Evolutionary conservation across 805 yeast genomes (phyloP).

Genomic region (Ogataea kodamae): DNA sequence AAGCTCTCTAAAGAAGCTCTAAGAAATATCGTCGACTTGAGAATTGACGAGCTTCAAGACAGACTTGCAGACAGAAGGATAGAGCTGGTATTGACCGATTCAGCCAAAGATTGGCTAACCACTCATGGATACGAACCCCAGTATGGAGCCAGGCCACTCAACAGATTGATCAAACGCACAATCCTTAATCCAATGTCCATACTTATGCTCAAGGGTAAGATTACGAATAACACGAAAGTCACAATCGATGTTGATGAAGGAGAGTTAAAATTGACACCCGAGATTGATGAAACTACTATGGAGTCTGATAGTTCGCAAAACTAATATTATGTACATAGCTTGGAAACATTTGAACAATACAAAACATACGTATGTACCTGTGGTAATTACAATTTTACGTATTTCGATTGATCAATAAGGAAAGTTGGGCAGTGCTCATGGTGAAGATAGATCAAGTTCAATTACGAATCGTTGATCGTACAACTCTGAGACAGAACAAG

Average conservation of each 20-base stretch:
- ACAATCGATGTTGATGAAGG: slow-evolving; percentile 43
- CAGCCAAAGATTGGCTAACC: slow-evolving; percentile 75
- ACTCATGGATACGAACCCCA: slow-evolving; percentile 85
- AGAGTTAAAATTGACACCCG: slow-evolving; percentile 10
- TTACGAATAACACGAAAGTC: slow-evolving; percentile 56
- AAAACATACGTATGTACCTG: too few relatives aligned
- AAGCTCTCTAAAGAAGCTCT: slow-evolving; percentile 76
- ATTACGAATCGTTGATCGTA: too few relatives aligned
- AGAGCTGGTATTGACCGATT: slow-evolving; percentile 45
- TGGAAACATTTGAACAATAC: too few relatives aligned
- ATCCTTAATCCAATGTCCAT: slow-evolving; percentile 88
- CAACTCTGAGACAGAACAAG: too few relatives aligned
- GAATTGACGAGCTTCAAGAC: slow-evolving; percentile 77
- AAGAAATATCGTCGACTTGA: slow-evolving; percentile 76
- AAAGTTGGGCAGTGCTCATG: too few relatives aligned
- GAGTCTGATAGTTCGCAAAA: too few relatives aligned
- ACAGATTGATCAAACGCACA: slow-evolving; percentile 79
- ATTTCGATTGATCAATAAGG: too few relatives aligned
- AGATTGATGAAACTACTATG: too few relatives aligned
- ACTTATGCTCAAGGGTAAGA: slow-evolving; percentile 73
- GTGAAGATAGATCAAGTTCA: too few relatives aligned
- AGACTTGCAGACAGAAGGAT: slow-evolving; percentile 79
- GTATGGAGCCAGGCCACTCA: slow-evolving; percentile 96
- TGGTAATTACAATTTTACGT: too few relatives aligned
- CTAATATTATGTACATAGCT: too few relatives aligned